Evolutionary conservation across 73 alveolate species (phyloP).

Genomic region (Tetrahymena thermophila): DNA sequence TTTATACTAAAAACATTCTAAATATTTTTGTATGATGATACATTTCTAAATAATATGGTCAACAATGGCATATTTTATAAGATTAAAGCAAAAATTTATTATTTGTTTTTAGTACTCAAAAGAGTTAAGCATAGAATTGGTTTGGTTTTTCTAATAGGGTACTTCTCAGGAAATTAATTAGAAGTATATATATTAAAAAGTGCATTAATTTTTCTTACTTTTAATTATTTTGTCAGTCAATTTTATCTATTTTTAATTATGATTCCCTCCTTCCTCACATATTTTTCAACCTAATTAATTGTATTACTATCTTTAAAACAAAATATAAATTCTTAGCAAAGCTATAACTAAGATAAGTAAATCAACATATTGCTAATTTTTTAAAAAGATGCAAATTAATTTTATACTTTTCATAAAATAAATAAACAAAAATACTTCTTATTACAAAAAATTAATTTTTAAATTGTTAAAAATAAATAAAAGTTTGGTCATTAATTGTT

Average conservation of each 20-base stretch:
- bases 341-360: neutral
- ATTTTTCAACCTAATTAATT: too few species aligned
- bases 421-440: too few species aligned
- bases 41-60: neutral
- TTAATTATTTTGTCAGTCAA: neutral
- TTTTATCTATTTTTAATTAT: neutral
- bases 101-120: neutral
- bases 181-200: neutral
- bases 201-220: neutral
- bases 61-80: too few species aligned
- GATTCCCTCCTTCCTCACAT: neutral
- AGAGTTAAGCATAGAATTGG: neutral
- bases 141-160: neutral
- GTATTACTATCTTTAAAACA: neutral
- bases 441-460: too few species aligned
- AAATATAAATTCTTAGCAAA: too few species aligned
- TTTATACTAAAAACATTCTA: neutral
- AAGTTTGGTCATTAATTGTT: too few species aligned
- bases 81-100: neutral
- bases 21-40: neutral
- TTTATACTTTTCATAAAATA: too few species aligned
- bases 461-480: too few species aligned
- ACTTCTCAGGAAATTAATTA: neutral
- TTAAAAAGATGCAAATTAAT: too few species aligned
- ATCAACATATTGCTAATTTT: too few species aligned